Percentiles rank a stretch among this genome's conserved stretches.
Conservation (phyloP, 441 rosid species). For the Gossypium laxum region DNA sequence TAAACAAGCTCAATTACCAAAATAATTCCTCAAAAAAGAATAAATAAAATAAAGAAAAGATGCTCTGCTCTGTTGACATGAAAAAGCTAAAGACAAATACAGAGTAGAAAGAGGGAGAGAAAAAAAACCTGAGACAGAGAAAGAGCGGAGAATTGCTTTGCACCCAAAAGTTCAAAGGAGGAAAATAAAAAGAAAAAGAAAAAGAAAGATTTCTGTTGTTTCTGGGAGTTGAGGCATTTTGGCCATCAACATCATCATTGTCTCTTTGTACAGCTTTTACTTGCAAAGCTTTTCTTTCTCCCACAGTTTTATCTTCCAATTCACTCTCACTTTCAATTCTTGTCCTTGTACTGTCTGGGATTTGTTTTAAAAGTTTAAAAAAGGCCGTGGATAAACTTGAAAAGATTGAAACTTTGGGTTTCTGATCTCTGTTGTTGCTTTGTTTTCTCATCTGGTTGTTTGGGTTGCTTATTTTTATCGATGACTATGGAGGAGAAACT, state of each 20-base stretch:
- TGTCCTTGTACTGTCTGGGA: slow-evolving; percentile 17
- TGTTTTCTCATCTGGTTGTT: slow-evolving; percentile 15
- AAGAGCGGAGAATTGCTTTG: neutral
- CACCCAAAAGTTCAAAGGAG: neutral
- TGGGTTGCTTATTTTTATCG: slow-evolving; percentile 8
- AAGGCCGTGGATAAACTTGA: neutral
- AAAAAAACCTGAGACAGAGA: neutral
- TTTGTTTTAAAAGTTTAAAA: slow-evolving; percentile 15
- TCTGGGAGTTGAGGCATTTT: slow-evolving; percentile 17
- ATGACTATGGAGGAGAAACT: slow-evolving; percentile 34
- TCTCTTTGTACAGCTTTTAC: slow-evolving; percentile 20
- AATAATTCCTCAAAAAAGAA: neutral
- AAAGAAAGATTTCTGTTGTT: slow-evolving; percentile 18
- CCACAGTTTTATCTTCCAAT: slow-evolving; percentile 5
- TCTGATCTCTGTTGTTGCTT: slow-evolving; percentile 17
- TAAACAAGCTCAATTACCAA: neutral
- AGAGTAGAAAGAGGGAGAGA: slow-evolving; percentile 12
- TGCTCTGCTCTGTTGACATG: slow-evolving; percentile 15
- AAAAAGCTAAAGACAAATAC: slow-evolving; percentile 28
- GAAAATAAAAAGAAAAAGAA: neutral
- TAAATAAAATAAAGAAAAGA: slow-evolving; percentile 14
- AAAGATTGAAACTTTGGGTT: slow-evolving; percentile 4
- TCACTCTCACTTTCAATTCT: neutral
- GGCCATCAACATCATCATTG: slow-evolving; percentile 38
- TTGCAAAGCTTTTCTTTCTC: slow-evolving; percentile 13